Evolutionary conservation across 75 land plant species (phyloP), one percentile per base, ranked within the genome.

Genomic region (Sequoiadendron giganteum): DNA sequence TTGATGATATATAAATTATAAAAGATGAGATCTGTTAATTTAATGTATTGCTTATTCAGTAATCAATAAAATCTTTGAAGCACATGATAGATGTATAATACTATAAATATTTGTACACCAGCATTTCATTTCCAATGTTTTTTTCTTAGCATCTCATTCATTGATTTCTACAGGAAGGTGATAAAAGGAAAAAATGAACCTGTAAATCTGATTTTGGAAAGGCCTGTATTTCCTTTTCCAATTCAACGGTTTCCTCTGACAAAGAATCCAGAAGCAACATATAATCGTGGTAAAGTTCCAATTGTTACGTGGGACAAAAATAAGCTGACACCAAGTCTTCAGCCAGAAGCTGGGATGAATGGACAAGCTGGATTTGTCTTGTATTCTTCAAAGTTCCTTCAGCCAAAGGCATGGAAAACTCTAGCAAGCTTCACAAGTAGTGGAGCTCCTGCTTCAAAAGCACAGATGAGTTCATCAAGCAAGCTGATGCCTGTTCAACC

Each of bases 151-250:
- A 82, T 82, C 3, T 19, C 30, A 16, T 86, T 34, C 39, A 19
- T 10, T 61, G 25, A 61, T 88, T 48, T 34, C 16, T 42, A 28
- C 94, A 97, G 98, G 93, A 89, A 91, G 40, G 87, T 96, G 78
- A 92, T 94, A 81, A 92, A 90, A 85, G 93, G 88, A 80, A 90
- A 87, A n/a, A 87, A 61, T 84, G 99, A 98, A 58, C 85, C 96
- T 21, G 92, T 93, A 86, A 97, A 93, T 87, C 89, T 98, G 78
- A 91, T 98, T 42, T 90, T 98, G 16, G 98, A 98, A 85, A 90
- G 98, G 65, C 95, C 99, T 42, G 82, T 90, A 39, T 76, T 94
- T 81, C 99, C 97, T 42, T 93, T 93, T 83, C 95, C 95, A 14
- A 94, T 96, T 77, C 97, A 96, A 19, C 88, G 84, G 8, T 89